A percentile compares a stretch with the other conserved stretches of the same genome.
Evolutionary conservation across 2,329 filamentous ascomycete genomes (phyloP).

Genomic region (Colletotrichum camelliae): DNA sequence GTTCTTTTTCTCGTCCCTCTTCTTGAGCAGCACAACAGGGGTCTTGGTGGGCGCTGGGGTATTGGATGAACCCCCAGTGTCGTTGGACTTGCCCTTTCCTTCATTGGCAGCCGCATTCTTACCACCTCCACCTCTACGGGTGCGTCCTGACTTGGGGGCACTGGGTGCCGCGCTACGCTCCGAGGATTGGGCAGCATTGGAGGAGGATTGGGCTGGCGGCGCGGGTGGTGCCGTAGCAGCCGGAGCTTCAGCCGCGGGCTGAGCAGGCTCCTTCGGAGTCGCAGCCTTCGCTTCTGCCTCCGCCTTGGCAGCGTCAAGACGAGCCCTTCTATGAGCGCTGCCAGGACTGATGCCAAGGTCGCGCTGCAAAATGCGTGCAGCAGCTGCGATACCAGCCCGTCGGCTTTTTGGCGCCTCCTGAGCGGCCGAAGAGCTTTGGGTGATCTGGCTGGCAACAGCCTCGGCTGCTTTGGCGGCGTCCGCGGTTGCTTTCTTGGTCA

Average conservation of each 20-base stretch:
- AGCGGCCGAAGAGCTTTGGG: slow-evolving; percentile 36
- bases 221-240: slow-evolving; percentile 21
- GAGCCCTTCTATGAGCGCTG: slow-evolving; percentile 65
- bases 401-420: slow-evolving; percentile 57
- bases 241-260: slow-evolving; percentile 24
- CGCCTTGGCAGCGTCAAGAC: slow-evolving; percentile 63
- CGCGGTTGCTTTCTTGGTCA: slow-evolving; percentile 62
- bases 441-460: slow-evolving; percentile 41
- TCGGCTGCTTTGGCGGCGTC: slow-evolving; percentile 56
- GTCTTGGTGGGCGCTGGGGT: slow-evolving; percentile 33
- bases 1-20: slow-evolving; percentile 37
- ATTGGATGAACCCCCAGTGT: slow-evolving; percentile 27
- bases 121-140: slow-evolving; percentile 33
- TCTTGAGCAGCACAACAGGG: slow-evolving; percentile 45
- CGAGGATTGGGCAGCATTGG: background rate
- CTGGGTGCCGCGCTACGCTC: slow-evolving; percentile 15
- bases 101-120: slow-evolving; percentile 38
- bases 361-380: slow-evolving; percentile 68
- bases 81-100: slow-evolving; percentile 42
- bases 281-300: slow-evolving; percentile 50
- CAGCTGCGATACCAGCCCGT: slow-evolving; percentile 65
- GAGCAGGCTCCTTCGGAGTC: slow-evolving; percentile 36
- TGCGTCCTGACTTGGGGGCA: slow-evolving; percentile 20
- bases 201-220: slow-evolving; percentile 1
- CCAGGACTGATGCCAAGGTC: slow-evolving; percentile 70